phyloP scores from a whole-genome alignment of 768 basidiomycete species.

The Lactarius quietus region DNA sequence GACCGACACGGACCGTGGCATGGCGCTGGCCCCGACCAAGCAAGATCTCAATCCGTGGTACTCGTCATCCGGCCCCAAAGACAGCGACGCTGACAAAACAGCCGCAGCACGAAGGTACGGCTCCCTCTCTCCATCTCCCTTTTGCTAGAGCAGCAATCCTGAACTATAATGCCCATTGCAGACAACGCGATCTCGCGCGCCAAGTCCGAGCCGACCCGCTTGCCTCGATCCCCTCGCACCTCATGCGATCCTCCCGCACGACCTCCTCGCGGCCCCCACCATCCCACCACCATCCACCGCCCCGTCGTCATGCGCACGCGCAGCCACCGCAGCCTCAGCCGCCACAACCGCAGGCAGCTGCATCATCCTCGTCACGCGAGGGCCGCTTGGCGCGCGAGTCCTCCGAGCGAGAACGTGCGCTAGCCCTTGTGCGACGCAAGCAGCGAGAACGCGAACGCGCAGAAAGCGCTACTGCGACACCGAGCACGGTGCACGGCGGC shows the following conservation, averaged over 20 bases:
- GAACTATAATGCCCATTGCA: conserved; percentile 29
- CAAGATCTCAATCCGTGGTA: conserved; percentile 88
- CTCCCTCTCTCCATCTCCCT: neutral
- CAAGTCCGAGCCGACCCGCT: conserved; percentile 70
- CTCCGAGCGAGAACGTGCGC: conserved; percentile 68
- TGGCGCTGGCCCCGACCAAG: conserved; percentile 66
- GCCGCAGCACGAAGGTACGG: conserved; percentile 30
- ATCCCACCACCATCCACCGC: conserved; percentile 29
- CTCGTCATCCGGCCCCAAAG: conserved; percentile 30
- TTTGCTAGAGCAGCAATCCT: neutral
- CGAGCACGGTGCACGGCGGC: conserved; percentile 58
- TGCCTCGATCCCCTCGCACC: conserved; percentile 65
- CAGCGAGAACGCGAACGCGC: conserved; percentile 63
- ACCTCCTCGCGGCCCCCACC: neutral
- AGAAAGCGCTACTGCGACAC: conserved; percentile 61
- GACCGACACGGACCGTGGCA: conserved; percentile 61
- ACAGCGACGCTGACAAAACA: conserved; percentile 20
- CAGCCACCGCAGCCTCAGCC: conserved; percentile 22
- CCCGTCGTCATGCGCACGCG: conserved; percentile 17
- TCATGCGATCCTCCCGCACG: conserved; percentile 41
- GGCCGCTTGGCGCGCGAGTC: conserved; percentile 69
- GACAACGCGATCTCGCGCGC: conserved; percentile 58
- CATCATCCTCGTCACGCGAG: conserved; percentile 34
- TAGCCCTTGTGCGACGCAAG: conserved; percentile 65
- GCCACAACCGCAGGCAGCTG: too few relatives aligned